These are phyloP conservation scores for Mortierella sp. DNA, from an alignment of 371 early-diverging fungal species.

Conservation along the genomic window DNA sequence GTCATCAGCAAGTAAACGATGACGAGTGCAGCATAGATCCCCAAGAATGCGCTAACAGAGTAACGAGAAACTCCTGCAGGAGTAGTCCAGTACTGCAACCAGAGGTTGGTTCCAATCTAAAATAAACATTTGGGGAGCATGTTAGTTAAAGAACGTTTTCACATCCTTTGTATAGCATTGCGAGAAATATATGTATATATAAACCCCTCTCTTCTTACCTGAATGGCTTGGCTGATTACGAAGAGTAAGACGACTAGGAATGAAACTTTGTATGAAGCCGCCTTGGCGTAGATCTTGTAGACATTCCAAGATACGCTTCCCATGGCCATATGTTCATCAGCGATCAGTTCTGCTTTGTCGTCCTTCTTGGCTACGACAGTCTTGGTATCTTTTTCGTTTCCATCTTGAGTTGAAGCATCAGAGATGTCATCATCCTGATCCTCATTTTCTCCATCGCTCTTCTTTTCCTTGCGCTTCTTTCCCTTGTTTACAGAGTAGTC, in stretches of 20 bases:
- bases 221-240: constrained; percentile 25
- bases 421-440: constrained; percentile 10
- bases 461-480: constrained; percentile 21
- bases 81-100: constrained; percentile 59
- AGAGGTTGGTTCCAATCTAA: constrained; percentile 61
- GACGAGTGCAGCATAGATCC: constrained; percentile 48
- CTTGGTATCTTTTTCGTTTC: constrained; percentile 47
- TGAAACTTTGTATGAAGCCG: constrained; percentile 59
- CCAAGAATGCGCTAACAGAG: constrained; percentile 35
- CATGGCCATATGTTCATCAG: constrained; percentile 61
- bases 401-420: constrained; percentile 24
- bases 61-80: not conserved
- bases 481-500: constrained; percentile 46
- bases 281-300: constrained; percentile 69
- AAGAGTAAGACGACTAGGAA: constrained; percentile 21
- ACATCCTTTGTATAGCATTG: not conserved
- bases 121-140: not conserved
- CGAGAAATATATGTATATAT: too few relatives aligned
- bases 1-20: constrained; percentile 23
- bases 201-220: constrained; percentile 6
- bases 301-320: constrained; percentile 71
- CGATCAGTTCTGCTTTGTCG: constrained; percentile 58
- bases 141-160: not conserved
- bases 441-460: constrained; percentile 4
- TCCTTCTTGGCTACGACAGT: constrained; percentile 62